Base-by-base conservation (phyloP, 345 rosid genomes). In the Melaleuca alternifolia region DNA sequence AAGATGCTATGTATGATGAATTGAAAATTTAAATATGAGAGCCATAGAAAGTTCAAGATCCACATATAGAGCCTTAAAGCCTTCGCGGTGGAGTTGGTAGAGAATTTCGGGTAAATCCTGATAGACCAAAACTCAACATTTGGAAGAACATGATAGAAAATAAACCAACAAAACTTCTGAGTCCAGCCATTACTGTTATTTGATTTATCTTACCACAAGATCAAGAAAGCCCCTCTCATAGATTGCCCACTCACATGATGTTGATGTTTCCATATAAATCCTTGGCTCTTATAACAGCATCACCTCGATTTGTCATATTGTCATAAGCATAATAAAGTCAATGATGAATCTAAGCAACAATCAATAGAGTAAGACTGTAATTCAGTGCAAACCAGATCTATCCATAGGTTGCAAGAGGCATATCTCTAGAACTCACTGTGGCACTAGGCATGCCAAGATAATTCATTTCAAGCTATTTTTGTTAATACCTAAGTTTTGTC, bases 151-250 rank as follows among this genome's bases (percentile, higher is more conserved):
- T 1, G 2, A 83, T 7, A 44, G 30, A 7, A 62, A 10, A 30
- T 6, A 71, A 33, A 13, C 21, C 1, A 26, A 83, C 53, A 48
- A 54, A 76, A 61, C 54, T 12, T 16, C 37, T 23, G 54, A 61
- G 75, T 28, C 41, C 12, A 16, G 11, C 44, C 77, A 30, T 62
- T 30, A 15, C 41, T 3, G 0, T 30, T 30, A 33, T 24, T 10
- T 30, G 51, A 48, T 57, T 23, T 16, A 85, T 28, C 76, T 93
- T 93, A 97, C 99, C 53, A 82, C 88, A 86, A 97, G 93, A 92
- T 97, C 98, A 85, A 97, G 94, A 97, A 95, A 71, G 99, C 97
- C 86, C 93, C 99, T 91, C 98, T 98, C 99, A 97, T 96, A n/a
- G 99, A 97, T 92, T 97, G 99, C 21, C 98, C 99, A 12, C 98